Base-by-base conservation (phyloP, 192 early-diverging fungal genomes). In the Dissophora ornata region DNA sequence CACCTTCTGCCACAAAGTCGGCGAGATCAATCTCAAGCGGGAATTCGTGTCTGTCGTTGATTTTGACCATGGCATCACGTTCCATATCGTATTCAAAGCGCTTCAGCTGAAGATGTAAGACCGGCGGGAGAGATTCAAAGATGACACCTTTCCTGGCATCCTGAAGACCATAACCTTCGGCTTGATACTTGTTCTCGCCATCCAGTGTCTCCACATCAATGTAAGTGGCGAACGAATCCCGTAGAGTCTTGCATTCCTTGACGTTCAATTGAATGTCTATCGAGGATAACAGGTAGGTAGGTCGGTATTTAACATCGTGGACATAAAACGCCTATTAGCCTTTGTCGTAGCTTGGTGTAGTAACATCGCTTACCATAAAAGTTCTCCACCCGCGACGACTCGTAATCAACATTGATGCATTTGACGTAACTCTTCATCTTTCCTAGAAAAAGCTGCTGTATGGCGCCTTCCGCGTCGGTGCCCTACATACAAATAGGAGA, bases 341-440 rank as follows among this genome's bases (percentile, higher is more conserved):
- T n/a, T n/a, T n/a, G n/a, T n/a, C n/a, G n/a, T n/a, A n/a, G n/a
- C n/a, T n/a, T n/a, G n/a, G n/a, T n/a, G n/a, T n/a, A n/a, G n/a
- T n/a, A n/a, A n/a, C 13, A 38, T 38, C 36, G 6, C 49, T 22
- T 83, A 92, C 90, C 94, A 82, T 98, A 98, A 82, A 90, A 98
- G 82, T 96, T 92, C 77, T 99, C 96, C 26, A 91, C 85, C 19
- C 97, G 84, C 62, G 95, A 95, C 24, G 94, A 97, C 80, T 98
- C 96, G 73, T 90, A 99, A 54, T 94, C 89, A 11, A 99, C 94
- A 57, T 97, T 88, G 69, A 98, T 90, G 54, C 98, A 98, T 79
- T 92, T 93, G 63, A 98, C 92, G 79, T 94, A 99, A 81, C 92
- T 95, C 86, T 98, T 98, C 92, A 96, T 97, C 71, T 93, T 97